phyloP scores from a whole-genome alignment of 192 early-diverging fungal genomes.

The Lobosporangium transversale region DNA sequence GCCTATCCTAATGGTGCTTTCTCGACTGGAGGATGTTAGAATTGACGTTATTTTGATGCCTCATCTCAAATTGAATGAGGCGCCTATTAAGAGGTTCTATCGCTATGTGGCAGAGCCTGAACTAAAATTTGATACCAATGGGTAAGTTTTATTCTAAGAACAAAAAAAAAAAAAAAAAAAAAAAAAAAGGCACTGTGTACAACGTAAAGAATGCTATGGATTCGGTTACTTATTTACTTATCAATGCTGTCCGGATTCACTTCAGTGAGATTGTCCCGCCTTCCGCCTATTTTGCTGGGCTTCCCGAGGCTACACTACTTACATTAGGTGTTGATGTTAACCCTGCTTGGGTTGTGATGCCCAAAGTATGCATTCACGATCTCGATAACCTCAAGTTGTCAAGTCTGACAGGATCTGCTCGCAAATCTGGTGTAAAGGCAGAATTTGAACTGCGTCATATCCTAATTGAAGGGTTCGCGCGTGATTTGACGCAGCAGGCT shows the following conservation, averaged over 20 bases:
- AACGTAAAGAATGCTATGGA: no score
- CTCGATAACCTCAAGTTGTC: slow-evolving; percentile 90
- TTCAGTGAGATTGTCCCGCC: slow-evolving; percentile 52
- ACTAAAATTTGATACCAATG: slow-evolving; percentile 70
- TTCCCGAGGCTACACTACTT: slow-evolving; percentile 84
- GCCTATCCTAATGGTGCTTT: slow-evolving; percentile 74
- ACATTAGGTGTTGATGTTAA: slow-evolving; percentile 92
- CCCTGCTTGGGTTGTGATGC: slow-evolving; percentile 89
- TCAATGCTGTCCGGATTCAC: no score
- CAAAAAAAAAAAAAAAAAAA: no score
- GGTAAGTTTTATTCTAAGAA: no score
- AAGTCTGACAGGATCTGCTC: slow-evolving; percentile 47
- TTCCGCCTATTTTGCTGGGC: slow-evolving; percentile 72
- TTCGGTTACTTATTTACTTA: no score
- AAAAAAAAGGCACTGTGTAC: neutral
- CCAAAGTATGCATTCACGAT: slow-evolving; percentile 83
- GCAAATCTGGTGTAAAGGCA: slow-evolving; percentile 69
- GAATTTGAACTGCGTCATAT: slow-evolving; percentile 84
- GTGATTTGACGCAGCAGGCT: slow-evolving; percentile 69
- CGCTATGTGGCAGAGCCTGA: slow-evolving; percentile 79
- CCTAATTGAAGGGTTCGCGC: slow-evolving; percentile 90
- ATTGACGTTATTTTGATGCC: slow-evolving; percentile 81
- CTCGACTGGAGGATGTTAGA: slow-evolving; percentile 68
- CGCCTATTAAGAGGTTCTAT: slow-evolving; percentile 91
- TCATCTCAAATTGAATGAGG: slow-evolving; percentile 56